Percentiles rank a stretch among this genome's conserved stretches.
phyloP scores from a whole-genome alignment of 306 rosid species.

The Quercus ilex region DNA sequence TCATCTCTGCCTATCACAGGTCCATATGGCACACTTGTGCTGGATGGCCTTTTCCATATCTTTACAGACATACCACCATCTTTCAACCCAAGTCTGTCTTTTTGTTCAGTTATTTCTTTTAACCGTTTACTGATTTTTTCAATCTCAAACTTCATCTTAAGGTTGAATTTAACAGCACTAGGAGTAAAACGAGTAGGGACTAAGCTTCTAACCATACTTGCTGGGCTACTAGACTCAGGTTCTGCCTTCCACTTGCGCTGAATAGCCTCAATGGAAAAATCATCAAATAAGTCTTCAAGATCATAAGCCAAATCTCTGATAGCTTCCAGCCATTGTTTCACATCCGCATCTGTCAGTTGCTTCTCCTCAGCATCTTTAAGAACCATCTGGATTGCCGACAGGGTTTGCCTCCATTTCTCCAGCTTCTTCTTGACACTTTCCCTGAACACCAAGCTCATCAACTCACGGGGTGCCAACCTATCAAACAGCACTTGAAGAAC shows the following conservation, averaged over 20 bases:
- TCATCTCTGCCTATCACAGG: conserved; percentile 12
- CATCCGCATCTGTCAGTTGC: neutral
- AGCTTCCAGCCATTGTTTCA: conserved; percentile 2
- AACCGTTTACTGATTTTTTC: neutral
- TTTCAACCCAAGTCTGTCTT: neutral
- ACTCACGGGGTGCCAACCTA: too few relatives aligned
- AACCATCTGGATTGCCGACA: too few relatives aligned
- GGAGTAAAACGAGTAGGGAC: neutral
- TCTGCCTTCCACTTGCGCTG: neutral
- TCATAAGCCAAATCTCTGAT: conserved; percentile 18
- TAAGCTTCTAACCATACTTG: neutral
- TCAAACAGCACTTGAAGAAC: too few relatives aligned
- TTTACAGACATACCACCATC: neutral
- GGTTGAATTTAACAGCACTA: too few relatives aligned
- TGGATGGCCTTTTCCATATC: neutral
- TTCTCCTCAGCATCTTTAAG: neutral
- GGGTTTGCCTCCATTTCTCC: too few relatives aligned
- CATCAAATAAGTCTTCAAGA: conserved; percentile 17
- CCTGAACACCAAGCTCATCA: too few relatives aligned
- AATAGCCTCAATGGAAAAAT: neutral
- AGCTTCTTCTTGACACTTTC: neutral
- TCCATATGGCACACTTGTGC: neutral
- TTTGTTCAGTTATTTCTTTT: neutral
- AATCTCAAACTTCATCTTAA: neutral
- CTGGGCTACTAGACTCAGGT: neutral